phyloP scores from a whole-genome alignment of 495 filamentous ascomycete species.

The Filosporella fistucella region DNA sequence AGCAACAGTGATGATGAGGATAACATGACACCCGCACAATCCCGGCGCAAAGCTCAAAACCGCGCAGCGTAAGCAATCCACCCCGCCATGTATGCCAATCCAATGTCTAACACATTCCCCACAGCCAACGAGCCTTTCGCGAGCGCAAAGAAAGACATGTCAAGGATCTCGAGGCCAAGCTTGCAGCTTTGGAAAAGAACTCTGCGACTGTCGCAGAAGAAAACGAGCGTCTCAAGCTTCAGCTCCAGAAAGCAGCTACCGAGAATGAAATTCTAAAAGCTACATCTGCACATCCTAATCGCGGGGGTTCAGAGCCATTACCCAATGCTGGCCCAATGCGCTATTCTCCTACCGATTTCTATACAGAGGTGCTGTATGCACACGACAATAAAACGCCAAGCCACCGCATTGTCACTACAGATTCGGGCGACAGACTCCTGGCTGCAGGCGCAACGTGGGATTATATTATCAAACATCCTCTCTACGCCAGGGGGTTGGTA shows the following conservation, averaged over 20 bases:
- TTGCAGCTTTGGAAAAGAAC: constrained; percentile 43
- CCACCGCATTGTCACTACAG: constrained; percentile 65
- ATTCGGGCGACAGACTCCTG: constrained; percentile 70
- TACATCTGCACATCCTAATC: constrained; percentile 39
- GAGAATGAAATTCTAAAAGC: constrained; percentile 96
- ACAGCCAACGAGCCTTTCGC: constrained; percentile 93
- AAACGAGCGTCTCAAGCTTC: constrained; percentile 80
- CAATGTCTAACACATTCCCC: neutral
- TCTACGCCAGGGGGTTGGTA: constrained; percentile 76
- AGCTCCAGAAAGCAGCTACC: constrained; percentile 59
- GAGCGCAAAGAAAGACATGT: constrained; percentile 95
- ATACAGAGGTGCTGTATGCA: constrained; percentile 46
- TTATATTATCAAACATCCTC: constrained; percentile 75
- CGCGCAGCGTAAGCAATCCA: constrained; percentile 81
- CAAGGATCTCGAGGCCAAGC: constrained; percentile 84
- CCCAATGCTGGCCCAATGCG: constrained; percentile 62
- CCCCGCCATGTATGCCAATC: neutral
- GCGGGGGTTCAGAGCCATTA: constrained; percentile 12
- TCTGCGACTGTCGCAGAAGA: constrained; percentile 52
- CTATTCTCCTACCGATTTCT: constrained; percentile 72
- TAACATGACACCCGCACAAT: constrained; percentile 71
- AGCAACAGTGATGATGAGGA: constrained; percentile 49
- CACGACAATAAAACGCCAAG: constrained; percentile 55
- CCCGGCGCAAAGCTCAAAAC: constrained; percentile 90
- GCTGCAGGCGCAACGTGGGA: constrained; percentile 87